A percentile compares a stretch with the other conserved stretches of the same genome.
Evolutionary conservation across 352 stramenopile genomes (phyloP).

Genomic region (Phytopythium oedochilum): DNA sequence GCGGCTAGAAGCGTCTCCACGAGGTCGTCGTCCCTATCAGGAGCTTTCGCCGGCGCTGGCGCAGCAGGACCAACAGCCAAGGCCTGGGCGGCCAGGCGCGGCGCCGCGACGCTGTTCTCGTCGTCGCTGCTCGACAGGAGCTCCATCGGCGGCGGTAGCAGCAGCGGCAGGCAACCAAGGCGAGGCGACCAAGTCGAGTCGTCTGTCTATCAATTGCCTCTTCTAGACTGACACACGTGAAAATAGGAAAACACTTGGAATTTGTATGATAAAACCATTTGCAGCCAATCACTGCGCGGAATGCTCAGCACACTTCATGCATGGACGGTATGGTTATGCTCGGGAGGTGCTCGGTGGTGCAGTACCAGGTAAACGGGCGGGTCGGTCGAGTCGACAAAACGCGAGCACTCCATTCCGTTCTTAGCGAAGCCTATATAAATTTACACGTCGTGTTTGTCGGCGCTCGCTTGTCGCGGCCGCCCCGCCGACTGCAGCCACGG

Average conservation of each 20-base stretch:
- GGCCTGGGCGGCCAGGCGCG: too few relatives aligned
- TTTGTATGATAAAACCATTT: too few relatives aligned
- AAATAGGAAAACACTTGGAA: too few relatives aligned
- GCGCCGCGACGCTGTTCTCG: slow-evolving; percentile 21
- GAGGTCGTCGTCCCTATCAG: not conserved
- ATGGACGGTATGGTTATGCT: too few relatives aligned
- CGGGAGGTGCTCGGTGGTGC: too few relatives aligned
- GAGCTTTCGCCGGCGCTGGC: not conserved
- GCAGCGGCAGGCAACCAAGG: not conserved
- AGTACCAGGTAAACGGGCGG: too few relatives aligned
- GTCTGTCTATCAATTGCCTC: too few relatives aligned
- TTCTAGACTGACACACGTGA: too few relatives aligned
- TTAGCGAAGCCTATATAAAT: slow-evolving; percentile 24
- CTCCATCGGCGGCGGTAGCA: slow-evolving; percentile 39
- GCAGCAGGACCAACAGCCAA: not conserved
- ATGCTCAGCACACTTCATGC: too few relatives aligned
- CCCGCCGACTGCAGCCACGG: not conserved
- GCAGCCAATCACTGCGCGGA: too few relatives aligned
- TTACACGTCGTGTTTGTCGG: slow-evolving; percentile 6
- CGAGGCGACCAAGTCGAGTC: too few relatives aligned
- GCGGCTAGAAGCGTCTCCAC: not conserved
- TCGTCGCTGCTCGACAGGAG: slow-evolving; percentile 66
- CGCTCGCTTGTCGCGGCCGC: not conserved
- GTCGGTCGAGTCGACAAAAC: too few relatives aligned
- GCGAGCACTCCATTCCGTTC: slow-evolving; percentile 1